phyloP scores from a whole-genome alignment of 2,329 filamentous ascomycete species.

The Colletotrichum sp. region DNA sequence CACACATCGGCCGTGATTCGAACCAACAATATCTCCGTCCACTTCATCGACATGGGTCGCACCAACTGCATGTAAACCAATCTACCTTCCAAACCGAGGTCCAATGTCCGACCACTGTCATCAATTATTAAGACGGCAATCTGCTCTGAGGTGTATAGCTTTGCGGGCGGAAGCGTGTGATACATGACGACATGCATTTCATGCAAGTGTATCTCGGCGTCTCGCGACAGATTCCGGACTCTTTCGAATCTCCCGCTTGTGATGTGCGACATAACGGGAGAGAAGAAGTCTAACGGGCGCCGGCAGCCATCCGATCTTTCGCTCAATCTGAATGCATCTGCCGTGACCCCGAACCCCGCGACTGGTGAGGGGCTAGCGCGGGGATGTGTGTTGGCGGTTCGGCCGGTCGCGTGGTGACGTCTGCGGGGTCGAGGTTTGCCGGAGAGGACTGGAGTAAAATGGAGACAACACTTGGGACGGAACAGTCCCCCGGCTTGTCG shows the following conservation, averaged over 20 bases:
- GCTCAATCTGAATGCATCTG: not conserved
- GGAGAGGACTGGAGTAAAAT: not conserved
- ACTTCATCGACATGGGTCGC: not conserved
- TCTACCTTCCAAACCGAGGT: not conserved
- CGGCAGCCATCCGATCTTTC: not conserved
- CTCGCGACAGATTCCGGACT: not conserved
- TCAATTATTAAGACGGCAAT: not conserved
- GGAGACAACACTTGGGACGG: not conserved
- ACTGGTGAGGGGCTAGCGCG: not conserved
- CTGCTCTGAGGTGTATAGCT: not conserved
- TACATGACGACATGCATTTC: not conserved
- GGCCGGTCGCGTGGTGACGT: not conserved
- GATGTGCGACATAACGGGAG: not conserved
- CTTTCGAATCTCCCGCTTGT: not conserved
- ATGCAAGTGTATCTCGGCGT: not conserved
- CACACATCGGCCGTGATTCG: not conserved
- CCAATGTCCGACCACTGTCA: not conserved
- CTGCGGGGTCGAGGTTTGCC: not conserved
- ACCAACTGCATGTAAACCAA: not conserved
- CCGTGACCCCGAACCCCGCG: constrained; percentile 5
- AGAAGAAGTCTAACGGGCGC: not conserved
- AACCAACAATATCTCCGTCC: not conserved
- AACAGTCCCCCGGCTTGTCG: not conserved
- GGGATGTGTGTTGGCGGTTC: not conserved
- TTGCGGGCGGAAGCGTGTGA: not conserved